Evolutionary conservation across 768 basidiomycete species (phyloP).

Genomic region (Podaxis sp.): DNA sequence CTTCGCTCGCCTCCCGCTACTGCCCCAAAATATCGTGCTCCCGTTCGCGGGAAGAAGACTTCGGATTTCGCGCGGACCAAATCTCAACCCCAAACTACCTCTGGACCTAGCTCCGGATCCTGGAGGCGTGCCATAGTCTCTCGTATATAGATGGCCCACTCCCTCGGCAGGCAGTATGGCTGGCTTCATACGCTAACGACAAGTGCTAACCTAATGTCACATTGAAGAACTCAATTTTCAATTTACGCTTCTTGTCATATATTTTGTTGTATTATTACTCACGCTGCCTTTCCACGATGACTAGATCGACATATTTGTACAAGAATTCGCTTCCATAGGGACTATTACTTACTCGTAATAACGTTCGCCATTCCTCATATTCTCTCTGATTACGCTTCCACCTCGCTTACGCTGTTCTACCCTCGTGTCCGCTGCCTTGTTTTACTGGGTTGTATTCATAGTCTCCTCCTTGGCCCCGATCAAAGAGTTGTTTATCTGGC

Average conservation of each 20-base stretch:
- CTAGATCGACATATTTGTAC: neutral
- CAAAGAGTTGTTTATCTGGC: no score
- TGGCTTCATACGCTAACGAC: neutral
- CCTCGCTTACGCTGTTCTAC: no score
- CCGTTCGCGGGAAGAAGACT: neutral
- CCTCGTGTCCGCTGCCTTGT: no score
- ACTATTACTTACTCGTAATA: no score
- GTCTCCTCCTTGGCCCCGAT: no score
- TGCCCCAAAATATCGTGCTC: neutral
- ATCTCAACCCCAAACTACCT: neutral
- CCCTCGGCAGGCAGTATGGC: neutral
- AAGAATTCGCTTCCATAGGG: neutral
- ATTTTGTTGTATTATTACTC: neutral
- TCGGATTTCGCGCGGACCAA: neutral
- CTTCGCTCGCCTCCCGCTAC: neutral
- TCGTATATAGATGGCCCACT: neutral
- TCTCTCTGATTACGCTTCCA: no score
- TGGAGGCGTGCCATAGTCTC: neutral
- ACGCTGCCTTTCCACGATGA: neutral
- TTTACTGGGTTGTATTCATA: no score
- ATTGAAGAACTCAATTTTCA: neutral
- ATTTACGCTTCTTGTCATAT: constrained; percentile 13
- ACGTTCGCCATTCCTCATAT: no score
- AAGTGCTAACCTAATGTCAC: neutral
- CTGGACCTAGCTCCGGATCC: neutral